phyloP scores from a whole-genome alignment of 2,329 filamentous ascomycete species.

The Fusarium xyrophilum region DNA sequence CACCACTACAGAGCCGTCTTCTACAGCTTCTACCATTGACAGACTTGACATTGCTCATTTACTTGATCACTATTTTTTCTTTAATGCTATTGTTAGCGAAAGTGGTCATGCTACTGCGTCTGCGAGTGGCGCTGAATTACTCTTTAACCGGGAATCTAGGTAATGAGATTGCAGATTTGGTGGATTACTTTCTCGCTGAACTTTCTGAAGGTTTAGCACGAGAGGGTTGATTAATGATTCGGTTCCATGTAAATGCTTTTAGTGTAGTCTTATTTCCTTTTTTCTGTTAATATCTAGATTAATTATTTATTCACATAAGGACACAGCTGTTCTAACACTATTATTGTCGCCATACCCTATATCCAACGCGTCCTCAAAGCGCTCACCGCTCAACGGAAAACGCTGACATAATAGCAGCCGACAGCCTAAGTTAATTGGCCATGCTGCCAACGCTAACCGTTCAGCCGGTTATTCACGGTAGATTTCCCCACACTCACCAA shows the following conservation, averaged over 20 bases:
- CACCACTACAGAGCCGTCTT: background rate
- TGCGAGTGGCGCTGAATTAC: background rate
- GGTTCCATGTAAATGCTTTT: background rate
- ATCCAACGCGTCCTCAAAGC: background rate
- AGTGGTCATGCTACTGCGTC: background rate
- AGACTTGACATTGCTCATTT: background rate
- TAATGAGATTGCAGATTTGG: fast-evolving
- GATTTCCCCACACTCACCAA: background rate
- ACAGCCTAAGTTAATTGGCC: background rate
- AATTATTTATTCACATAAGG: fast-evolving
- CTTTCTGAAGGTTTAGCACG: background rate
- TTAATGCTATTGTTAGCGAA: background rate
- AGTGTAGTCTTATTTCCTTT: fast-evolving
- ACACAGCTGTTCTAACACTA: fast-evolving
- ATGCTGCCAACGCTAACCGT: background rate
- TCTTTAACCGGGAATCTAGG: fast-evolving
- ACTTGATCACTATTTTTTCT: background rate
- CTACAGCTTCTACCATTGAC: background rate
- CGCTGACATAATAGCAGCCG: background rate
- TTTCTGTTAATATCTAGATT: background rate
- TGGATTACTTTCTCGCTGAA: background rate
- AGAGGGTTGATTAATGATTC: background rate
- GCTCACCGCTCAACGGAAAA: background rate
- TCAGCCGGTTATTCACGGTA: background rate
- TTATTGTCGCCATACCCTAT: background rate